Base-by-base conservation (phyloP, 2,329 filamentous ascomycete genomes). In the Colletotrichum lindemuthianum region DNA sequence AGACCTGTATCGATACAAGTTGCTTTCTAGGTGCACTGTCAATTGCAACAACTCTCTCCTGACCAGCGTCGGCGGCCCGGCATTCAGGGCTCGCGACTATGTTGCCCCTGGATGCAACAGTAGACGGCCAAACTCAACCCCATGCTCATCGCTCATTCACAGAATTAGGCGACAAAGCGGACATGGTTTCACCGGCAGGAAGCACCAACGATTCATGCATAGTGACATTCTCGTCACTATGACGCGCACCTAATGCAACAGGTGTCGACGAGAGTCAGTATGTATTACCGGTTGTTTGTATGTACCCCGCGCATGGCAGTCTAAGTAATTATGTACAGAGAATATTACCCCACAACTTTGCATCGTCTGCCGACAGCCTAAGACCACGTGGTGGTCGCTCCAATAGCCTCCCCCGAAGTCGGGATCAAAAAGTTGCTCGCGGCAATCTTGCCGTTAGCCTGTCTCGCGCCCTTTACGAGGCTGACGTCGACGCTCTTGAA, bases 381-480 rank as follows among this genome's bases (percentile, higher is more conserved):
- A 47, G 57, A 60, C 55, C 58, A 69, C 40, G 48, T 63, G n/a
- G 77, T 79, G 12, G 76, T 79, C 10, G 78, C 78, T 8, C 78
- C 78, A 65, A 79, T 74, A 2, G 70, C 71, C 9, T 71, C 69
- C 0, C 77, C 79, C 44, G 70, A 72, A 3, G 70, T 73, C 4
- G 79, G 78, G 10, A 81, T 66, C 67, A 82, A 68, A 68, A 82
- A 82, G 44, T 78, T 69, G 59, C 78, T 82, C 0, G 74, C 73
- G 32, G 72, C 72, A 24, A 82, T 77, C 66, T 75, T 77, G 2
- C 80, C 79, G 54, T 75, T 71, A 3, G 75, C 63, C n/a, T 69
- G 72, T 51, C 80, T 74, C 8, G 75, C 69, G 11, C 77, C 77
- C 68, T 79, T 76, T 7, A 81, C 71, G 0, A 73, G 68, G 0